Evolutionary conservation across 2,329 filamentous ascomycete genomes (phyloP).

Genomic region (Phyllosticta capitalensis): DNA sequence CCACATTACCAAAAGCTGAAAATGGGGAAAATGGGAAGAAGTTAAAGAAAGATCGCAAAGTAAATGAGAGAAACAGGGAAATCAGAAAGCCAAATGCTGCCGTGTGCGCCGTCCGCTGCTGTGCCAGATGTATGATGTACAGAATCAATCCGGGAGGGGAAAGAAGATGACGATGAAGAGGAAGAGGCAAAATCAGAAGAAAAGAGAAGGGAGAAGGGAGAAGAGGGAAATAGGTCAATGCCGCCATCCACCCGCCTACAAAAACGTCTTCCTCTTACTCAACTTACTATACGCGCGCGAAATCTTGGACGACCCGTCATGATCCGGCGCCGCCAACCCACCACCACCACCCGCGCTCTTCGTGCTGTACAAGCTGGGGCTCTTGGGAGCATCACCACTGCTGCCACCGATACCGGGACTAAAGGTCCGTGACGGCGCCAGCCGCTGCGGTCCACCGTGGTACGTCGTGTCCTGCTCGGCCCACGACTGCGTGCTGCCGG

Average conservation of each 20-base stretch:
- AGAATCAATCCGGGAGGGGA: neutral
- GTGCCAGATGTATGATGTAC: no score
- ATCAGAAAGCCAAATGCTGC: no score
- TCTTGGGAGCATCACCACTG: neutral
- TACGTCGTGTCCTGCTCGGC: neutral
- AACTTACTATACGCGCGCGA: conserved; percentile 6
- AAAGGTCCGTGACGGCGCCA: neutral
- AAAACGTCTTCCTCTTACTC: conserved; percentile 8
- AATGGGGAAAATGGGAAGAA: no score
- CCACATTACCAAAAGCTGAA: no score
- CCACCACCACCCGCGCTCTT: neutral
- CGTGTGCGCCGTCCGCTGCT: no score
- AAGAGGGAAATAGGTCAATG: no score
- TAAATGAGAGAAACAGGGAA: no score
- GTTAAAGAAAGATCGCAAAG: no score
- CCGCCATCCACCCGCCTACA: neutral
- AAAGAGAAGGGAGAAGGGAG: no score
- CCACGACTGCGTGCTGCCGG: neutral
- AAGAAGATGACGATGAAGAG: neutral
- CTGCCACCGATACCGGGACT: neutral
- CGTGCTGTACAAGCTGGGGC: neutral
- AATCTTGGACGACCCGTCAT: neutral
- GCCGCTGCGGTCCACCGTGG: neutral
- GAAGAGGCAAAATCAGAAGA: neutral
- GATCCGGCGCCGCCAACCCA: neutral